A percentile compares a stretch with the other conserved stretches of the same genome.
Evolutionary conservation across 2,329 filamentous ascomycete genomes (phyloP).

Genomic region (Ceratocystis destructans): DNA sequence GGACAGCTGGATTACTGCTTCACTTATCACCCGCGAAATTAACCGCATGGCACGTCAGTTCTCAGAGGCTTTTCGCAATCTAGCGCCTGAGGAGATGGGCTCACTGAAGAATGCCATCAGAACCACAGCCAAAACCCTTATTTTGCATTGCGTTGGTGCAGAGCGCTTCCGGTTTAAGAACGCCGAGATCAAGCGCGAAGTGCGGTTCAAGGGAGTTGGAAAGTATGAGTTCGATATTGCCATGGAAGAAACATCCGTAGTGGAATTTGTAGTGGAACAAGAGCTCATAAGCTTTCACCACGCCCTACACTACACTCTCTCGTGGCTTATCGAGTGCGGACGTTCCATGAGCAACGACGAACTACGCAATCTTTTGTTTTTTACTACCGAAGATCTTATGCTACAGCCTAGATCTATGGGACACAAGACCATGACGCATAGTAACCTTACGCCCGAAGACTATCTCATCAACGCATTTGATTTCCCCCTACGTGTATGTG

Average conservation of each 20-base stretch:
- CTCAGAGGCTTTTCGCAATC: conserved; percentile 68
- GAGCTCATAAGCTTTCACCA: conserved; percentile 96
- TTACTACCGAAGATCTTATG: conserved; percentile 56
- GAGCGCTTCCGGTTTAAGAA: conserved; percentile 75
- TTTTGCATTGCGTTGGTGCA: conserved; percentile 77
- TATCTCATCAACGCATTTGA: conserved; percentile 81
- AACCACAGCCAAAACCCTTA: conserved; percentile 66
- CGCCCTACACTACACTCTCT: conserved; percentile 86
- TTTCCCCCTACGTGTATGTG: conserved; percentile 81
- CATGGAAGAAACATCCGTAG: conserved; percentile 48
- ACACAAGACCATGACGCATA: conserved; percentile 40
- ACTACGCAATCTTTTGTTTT: conserved; percentile 55
- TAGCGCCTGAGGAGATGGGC: conserved; percentile 47
- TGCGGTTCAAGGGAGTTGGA: conserved; percentile 63
- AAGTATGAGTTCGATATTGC: conserved; percentile 67
- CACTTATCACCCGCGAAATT: conserved; percentile 85
- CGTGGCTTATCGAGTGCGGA: conserved; percentile 86
- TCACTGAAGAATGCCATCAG: conserved; percentile 59
- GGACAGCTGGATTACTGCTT: conserved; percentile 94
- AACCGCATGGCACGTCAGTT: conserved; percentile 84
- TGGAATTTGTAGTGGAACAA: conserved; percentile 77
- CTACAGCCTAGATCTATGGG: conserved; percentile 50
- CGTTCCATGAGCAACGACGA: conserved; percentile 57
- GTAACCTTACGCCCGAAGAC: conserved; percentile 52
- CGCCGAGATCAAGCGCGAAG: conserved; percentile 75